phyloP scores from a whole-genome alignment of 1,139 yeast genomes.

The Sugiyamaella japonica region DNA sequence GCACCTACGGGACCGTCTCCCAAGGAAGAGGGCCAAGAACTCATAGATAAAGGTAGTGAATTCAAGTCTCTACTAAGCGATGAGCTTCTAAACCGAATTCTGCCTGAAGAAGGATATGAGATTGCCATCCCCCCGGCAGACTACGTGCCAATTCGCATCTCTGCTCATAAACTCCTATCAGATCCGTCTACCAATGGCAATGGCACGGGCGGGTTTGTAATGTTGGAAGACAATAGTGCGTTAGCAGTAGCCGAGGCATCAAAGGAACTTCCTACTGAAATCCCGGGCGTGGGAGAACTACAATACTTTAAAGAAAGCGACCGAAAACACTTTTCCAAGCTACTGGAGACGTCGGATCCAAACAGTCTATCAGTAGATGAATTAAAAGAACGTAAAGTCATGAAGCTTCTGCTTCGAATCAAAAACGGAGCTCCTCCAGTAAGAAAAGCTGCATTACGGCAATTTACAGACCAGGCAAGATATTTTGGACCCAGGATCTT shows the following conservation, averaged over 20 bases:
- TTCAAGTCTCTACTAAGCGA: conserved; percentile 47
- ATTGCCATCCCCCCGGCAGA: conserved; percentile 51
- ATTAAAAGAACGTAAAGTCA: conserved; percentile 57
- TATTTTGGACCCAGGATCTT: conserved; percentile 68
- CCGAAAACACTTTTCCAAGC: conserved; percentile 65
- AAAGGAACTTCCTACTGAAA: conserved; percentile 49
- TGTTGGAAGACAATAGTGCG: conserved; percentile 38
- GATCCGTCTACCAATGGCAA: conserved; percentile 29
- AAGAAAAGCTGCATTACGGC: conserved; percentile 71
- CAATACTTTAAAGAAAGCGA: conserved; percentile 73
- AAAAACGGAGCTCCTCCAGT: conserved; percentile 74
- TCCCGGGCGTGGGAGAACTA: conserved; percentile 64
- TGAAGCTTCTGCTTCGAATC: conserved; percentile 63
- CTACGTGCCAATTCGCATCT: conserved; percentile 43
- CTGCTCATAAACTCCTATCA: conserved; percentile 28
- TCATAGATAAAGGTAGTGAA: conserved; percentile 30
- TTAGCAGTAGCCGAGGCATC: conserved; percentile 25
- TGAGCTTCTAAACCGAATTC: conserved; percentile 50
- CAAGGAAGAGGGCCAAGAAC: conserved; percentile 15
- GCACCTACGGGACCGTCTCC: conserved; percentile 25
- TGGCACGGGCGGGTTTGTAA: conserved; percentile 34
- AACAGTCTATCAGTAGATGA: conserved; percentile 52
- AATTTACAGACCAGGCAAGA: conserved; percentile 62
- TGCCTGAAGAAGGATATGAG: conserved; percentile 56
- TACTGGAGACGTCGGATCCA: conserved; percentile 45